Percentiles rank a stretch among this genome's conserved stretches.
phyloP scores from a whole-genome alignment of 352 stramenopile species.

The Phytopythium aichiense region DNA sequence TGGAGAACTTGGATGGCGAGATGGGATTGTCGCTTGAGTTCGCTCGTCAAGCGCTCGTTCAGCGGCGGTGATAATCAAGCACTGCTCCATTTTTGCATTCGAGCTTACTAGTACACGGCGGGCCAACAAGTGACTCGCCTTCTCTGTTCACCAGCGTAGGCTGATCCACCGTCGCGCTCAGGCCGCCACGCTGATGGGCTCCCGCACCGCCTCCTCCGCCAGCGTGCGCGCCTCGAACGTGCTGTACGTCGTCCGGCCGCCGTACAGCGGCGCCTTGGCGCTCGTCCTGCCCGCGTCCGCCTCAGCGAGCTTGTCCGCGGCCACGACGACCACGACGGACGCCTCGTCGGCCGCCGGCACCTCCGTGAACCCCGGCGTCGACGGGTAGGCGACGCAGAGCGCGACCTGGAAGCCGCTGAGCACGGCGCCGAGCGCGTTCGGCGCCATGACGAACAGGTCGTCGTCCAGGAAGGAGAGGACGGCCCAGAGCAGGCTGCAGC shows the following conservation, averaged over 20 bases:
- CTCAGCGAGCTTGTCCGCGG: not conserved
- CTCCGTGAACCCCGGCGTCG: not conserved
- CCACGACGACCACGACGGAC: not conserved
- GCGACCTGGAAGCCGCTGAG: conserved; percentile 24
- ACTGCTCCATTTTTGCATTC: not conserved
- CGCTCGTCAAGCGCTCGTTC: no score
- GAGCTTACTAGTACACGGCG: not conserved
- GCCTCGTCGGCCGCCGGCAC: not conserved
- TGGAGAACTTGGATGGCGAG: no score
- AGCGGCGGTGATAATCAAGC: no score
- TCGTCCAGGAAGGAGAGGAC: conserved; percentile 13
- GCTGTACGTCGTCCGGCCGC: not conserved
- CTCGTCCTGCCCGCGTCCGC: not conserved
- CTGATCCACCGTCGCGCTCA: not conserved
- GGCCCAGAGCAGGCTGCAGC: conserved; percentile 18
- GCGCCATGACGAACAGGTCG: conserved; percentile 25
- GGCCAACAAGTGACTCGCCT: not conserved
- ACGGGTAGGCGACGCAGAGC: conserved; percentile 31
- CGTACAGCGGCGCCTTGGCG: not conserved
- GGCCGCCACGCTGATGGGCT: conserved; percentile 4
- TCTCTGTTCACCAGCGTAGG: not conserved
- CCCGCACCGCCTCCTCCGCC: not conserved
- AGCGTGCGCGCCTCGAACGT: conserved; percentile 5
- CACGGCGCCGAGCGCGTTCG: conserved; percentile 23
- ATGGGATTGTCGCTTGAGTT: no score